These are phyloP conservation scores for Sonneratia caseolaris DNA, from an alignment of 345 rosid genomes.

Conservation along the genomic window DNA sequence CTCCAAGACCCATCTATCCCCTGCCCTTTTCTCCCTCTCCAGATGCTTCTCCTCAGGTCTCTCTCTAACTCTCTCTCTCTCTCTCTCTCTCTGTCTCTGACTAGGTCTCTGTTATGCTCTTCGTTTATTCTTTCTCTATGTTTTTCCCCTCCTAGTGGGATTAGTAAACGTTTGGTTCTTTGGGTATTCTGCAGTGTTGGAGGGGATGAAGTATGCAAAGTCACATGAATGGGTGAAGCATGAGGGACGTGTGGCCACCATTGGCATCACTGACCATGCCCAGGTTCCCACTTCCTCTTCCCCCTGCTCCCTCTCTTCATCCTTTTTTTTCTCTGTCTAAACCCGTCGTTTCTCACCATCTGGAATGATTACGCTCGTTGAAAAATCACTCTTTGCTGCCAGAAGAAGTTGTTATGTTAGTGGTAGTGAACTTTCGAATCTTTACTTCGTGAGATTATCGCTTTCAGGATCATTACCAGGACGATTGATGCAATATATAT, in stretches of 20 bases:
- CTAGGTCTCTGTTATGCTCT: too few species aligned
- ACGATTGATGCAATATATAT: too few species aligned
- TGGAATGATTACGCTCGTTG: too few species aligned
- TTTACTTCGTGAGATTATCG: background rate
- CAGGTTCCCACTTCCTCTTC: slow-evolving; percentile 37
- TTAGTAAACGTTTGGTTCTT: background rate
- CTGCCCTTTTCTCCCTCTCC: slow-evolving; percentile 27
- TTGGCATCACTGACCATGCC: slow-evolving; percentile 95
- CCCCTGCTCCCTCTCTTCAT: background rate
- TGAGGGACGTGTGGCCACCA: slow-evolving; percentile 72
- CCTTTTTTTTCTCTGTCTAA: background rate
- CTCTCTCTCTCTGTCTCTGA: too few species aligned
- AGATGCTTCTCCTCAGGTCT: slow-evolving; percentile 84
- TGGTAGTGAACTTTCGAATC: background rate
- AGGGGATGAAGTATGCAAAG: slow-evolving; percentile 79
- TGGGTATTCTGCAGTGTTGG: slow-evolving; percentile 40
- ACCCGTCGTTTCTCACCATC: too few species aligned
- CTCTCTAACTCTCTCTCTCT: background rate
- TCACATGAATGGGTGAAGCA: slow-evolving; percentile 98
- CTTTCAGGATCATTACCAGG: too few species aligned
- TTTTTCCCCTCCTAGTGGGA: background rate
- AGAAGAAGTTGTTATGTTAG: background rate
- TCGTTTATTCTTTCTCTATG: too few species aligned
- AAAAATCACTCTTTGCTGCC: too few species aligned
- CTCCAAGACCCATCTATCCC: slow-evolving; percentile 32